Percentiles rank a stretch among this genome's conserved stretches.
These are phyloP conservation scores for Neurospora intermedia DNA, from an alignment of 495 filamentous ascomycete species.

Conservation along the genomic window DNA sequence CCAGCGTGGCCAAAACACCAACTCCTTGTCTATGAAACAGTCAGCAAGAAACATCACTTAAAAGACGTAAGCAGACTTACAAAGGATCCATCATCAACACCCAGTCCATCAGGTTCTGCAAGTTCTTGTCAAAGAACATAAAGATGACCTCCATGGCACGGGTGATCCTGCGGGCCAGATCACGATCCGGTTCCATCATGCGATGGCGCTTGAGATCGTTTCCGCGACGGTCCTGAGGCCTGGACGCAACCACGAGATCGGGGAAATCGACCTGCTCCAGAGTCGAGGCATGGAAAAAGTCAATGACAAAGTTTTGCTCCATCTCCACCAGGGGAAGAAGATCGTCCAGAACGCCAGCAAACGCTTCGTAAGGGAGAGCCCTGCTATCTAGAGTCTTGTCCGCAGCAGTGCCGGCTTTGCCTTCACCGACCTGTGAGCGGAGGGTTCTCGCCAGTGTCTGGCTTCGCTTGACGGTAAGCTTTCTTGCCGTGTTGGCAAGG, in stretches of 20 bases:
- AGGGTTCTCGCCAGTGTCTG: constrained; percentile 72
- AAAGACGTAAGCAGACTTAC: constrained; percentile 37
- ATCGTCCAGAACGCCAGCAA: constrained; percentile 67
- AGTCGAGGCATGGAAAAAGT: constrained; percentile 85
- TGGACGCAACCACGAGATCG: constrained; percentile 56
- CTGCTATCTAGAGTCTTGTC: constrained; percentile 59
- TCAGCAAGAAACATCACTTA: not conserved
- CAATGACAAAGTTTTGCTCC: constrained; percentile 90
- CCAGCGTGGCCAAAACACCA: constrained; percentile 71
- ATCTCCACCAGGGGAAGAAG: constrained; percentile 67
- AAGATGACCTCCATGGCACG: constrained; percentile 82
- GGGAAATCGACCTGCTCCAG: constrained; percentile 67
- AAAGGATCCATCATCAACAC: constrained; percentile 66
- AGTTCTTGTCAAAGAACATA: constrained; percentile 64
- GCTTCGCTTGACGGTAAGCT: constrained; percentile 82
- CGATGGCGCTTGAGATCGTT: constrained; percentile 60
- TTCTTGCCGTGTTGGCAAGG: constrained; percentile 67
- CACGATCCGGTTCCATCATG: constrained; percentile 74
- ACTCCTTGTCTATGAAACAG: constrained; percentile 59
- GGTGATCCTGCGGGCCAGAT: constrained; percentile 65
- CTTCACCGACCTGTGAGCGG: constrained; percentile 55
- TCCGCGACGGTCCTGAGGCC: constrained; percentile 55
- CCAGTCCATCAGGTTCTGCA: constrained; percentile 81
- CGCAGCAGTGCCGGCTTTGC: constrained; percentile 36
- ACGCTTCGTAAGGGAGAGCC: constrained; percentile 70